Percentiles rank a stretch among this genome's conserved stretches.
Conservation (phyloP, 495 filamentous ascomycete species). For the Pseudomonodictys pantanalensis region DNA sequence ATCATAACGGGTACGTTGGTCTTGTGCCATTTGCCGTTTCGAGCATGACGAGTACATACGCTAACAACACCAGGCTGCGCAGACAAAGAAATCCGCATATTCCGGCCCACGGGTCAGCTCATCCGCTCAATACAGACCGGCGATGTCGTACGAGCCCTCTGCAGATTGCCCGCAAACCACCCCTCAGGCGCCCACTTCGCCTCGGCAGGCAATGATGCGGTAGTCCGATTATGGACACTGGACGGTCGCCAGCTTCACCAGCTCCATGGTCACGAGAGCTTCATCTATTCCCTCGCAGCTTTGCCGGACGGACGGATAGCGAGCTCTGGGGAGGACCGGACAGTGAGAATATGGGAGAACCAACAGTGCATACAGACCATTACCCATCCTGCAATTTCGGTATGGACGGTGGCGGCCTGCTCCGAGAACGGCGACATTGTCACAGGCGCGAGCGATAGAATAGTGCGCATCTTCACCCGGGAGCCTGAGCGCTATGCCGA, state of each 20-base stretch:
- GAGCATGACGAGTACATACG: neutral
- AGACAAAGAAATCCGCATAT: slow-evolving; percentile 84
- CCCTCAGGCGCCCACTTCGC: slow-evolving; percentile 81
- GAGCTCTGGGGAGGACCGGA: slow-evolving; percentile 90
- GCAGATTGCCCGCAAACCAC: slow-evolving; percentile 71
- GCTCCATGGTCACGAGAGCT: slow-evolving; percentile 86
- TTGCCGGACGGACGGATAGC: slow-evolving; percentile 83
- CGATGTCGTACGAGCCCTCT: slow-evolving; percentile 83
- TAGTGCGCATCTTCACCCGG: slow-evolving; percentile 82
- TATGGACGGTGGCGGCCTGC: slow-evolving; percentile 87
- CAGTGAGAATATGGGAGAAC: slow-evolving; percentile 81
- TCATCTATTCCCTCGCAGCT: slow-evolving; percentile 82
- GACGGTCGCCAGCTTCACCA: slow-evolving; percentile 68
- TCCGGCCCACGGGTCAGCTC: slow-evolving; percentile 62
- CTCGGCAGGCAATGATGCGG: slow-evolving; percentile 82
- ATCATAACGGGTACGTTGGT: slow-evolving; percentile 70
- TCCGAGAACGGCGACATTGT: slow-evolving; percentile 83
- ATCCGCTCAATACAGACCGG: slow-evolving; percentile 67
- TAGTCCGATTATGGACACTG: slow-evolving; percentile 80
- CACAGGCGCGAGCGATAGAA: slow-evolving; percentile 83
- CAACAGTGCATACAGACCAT: slow-evolving; percentile 88
- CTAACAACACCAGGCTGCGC: slow-evolving; percentile 70
- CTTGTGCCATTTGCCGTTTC: neutral
- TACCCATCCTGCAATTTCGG: slow-evolving; percentile 93
- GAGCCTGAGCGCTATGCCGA: slow-evolving; percentile 67